A percentile compares a stretch with the other conserved stretches of the same genome.
Conservation (phyloP, 2,329 filamentous ascomycete genomes). For the Cyphellophora attinorum region DNA sequence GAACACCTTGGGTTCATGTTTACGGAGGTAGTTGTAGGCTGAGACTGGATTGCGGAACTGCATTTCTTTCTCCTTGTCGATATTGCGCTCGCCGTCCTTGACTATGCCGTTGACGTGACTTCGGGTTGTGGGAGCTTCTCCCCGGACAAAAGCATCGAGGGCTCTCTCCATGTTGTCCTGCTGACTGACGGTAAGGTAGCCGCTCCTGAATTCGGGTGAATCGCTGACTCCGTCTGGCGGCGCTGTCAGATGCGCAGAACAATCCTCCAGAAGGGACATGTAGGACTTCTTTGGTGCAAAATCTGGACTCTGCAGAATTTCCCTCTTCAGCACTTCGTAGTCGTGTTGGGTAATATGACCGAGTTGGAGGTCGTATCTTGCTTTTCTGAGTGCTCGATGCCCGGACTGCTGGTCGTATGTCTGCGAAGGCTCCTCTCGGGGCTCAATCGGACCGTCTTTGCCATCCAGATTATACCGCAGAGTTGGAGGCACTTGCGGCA, state of each 20-base stretch:
- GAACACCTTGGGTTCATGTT: constrained; percentile 76
- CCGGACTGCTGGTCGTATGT: constrained; percentile 12
- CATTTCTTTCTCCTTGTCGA: constrained; percentile 45
- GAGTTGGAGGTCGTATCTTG: constrained; percentile 25
- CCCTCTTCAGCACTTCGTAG: constrained; percentile 29
- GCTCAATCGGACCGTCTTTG: no score
- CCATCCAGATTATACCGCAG: constrained; percentile 62
- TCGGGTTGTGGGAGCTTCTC: constrained; percentile 8
- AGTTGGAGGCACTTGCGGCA: constrained; percentile 63
- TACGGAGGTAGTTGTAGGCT: constrained; percentile 90
- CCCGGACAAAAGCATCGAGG: constrained; percentile 27
- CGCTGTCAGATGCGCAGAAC: constrained; percentile 18
- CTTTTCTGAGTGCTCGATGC: constrained; percentile 26
- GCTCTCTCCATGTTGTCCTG: constrained; percentile 33
- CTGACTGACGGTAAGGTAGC: constrained; percentile 34
- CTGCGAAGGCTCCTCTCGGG: no score
- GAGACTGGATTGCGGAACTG: constrained; percentile 72
- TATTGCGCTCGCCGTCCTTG: constrained; percentile 37
- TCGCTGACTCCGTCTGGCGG: constrained; percentile 11
- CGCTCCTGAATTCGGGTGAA: constrained; percentile 20
- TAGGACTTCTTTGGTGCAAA: constrained; percentile 29
- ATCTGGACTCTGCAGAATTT: constrained; percentile 27
- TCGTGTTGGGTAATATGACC: constrained; percentile 26
- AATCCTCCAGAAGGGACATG: constrained; percentile 17
- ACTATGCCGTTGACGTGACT: constrained; percentile 31